A percentile compares a stretch with the other conserved stretches of the same genome.
phyloP scores from a whole-genome alignment of 2,329 filamentous ascomycete genomes.

The Colletotrichum incanum region DNA sequence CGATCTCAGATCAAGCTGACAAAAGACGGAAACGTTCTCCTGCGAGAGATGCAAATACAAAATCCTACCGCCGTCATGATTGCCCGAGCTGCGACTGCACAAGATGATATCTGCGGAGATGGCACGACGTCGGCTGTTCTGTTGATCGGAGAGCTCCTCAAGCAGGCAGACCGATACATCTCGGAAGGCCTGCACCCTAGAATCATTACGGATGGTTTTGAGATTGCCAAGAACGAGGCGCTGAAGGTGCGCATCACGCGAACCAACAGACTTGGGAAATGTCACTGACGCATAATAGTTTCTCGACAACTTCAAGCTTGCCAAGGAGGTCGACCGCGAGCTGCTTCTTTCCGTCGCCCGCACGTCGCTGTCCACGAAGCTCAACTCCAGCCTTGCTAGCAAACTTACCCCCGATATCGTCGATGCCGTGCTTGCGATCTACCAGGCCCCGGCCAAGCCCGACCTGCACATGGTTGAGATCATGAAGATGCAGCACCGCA shows the following conservation, averaged over 20 bases:
- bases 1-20: slow-evolving; percentile 90
- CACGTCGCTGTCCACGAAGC: slow-evolving; percentile 95
- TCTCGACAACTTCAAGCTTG: slow-evolving; percentile 93
- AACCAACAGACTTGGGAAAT: too few species aligned
- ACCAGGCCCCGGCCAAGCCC: slow-evolving; percentile 90
- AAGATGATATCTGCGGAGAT: slow-evolving; percentile 98
- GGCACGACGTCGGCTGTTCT: slow-evolving; percentile 97
- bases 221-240: slow-evolving; percentile 94
- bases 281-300: slow-evolving; percentile 71
- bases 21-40: slow-evolving; percentile 94
- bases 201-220: slow-evolving; percentile 97
- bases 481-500: slow-evolving; percentile 99
- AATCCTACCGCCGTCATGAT: slow-evolving; percentile 96
- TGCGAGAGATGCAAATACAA: slow-evolving; percentile 92
- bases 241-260: slow-evolving; percentile 75
- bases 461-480: slow-evolving; percentile 99
- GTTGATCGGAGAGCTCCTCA: slow-evolving; percentile 94
- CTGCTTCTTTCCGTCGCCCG: slow-evolving; percentile 93
- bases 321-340: slow-evolving; percentile 91
- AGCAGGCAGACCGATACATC: slow-evolving; percentile 97
- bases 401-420: slow-evolving; percentile 96
- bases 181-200: slow-evolving; percentile 96
- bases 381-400: slow-evolving; percentile 89
- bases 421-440: slow-evolving; percentile 95
- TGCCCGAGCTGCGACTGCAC: slow-evolving; percentile 89